Conservation (phyloP, 2,329 filamentous ascomycete species). For the Ilyonectria sp. region DNA sequence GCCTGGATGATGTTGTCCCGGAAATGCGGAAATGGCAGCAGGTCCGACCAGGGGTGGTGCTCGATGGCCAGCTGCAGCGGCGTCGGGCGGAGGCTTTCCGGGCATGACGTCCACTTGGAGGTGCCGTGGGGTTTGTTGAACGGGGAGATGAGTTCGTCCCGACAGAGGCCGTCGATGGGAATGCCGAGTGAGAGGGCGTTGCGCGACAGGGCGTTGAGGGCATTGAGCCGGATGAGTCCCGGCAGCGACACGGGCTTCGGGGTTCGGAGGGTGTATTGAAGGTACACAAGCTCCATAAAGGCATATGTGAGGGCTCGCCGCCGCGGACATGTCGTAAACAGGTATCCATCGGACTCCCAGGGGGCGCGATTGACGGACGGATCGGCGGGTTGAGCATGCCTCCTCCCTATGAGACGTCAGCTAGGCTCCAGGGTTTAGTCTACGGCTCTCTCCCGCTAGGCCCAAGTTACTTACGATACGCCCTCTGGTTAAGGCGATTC, state of each 20-base stretch:
- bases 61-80: conserved; percentile 9
- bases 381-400: conserved; percentile 7
- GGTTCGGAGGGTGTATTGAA: conserved; percentile 7
- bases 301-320: neutral
- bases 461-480: conserved; percentile 11
- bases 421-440: neutral
- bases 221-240: conserved; percentile 26
- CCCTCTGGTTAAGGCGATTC: conserved; percentile 33
- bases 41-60: conserved; percentile 38
- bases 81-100: conserved; percentile 24
- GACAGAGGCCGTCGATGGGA: neutral
- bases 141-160: conserved; percentile 1
- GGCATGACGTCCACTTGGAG: neutral
- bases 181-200: conserved; percentile 14
- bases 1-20: conserved; percentile 35
- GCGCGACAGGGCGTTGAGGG: conserved; percentile 22
- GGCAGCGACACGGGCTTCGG: conserved; percentile 15
- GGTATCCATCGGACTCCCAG: conserved; percentile 9
- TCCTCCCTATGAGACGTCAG: conserved; percentile 10
- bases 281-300: conserved; percentile 1
- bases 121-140: conserved; percentile 8
- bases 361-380: neutral
- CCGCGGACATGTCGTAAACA: neutral
- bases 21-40: conserved; percentile 30
- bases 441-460: conserved; percentile 6